Evolutionary conservation across 1,139 yeast species (phyloP), one percentile per base, ranked within the genome.

Genomic region (Candida freyschussii): DNA sequence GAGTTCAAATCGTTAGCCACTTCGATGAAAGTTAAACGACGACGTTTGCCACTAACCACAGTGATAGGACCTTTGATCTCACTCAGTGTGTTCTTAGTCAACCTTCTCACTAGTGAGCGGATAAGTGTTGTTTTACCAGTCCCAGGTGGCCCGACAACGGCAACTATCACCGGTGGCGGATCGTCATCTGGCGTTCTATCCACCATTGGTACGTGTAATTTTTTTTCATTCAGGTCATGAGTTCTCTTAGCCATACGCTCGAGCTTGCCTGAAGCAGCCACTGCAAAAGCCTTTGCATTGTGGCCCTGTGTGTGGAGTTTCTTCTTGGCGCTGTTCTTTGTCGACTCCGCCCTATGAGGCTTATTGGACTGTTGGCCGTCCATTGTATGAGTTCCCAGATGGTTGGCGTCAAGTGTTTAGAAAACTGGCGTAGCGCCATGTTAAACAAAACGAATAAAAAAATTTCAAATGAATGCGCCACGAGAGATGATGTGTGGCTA

Each of bases 61-160:
- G 99, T 93, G 34, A 93, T 79, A 9, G 99, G 98, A 7, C 99
- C 99, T 50, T 84, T 85, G 33, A 93, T 76, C 48, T 91, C 97
- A 21, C 75, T 67, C 29, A 93, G 59, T 1, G 93, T 74, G 18
- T 93, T 85, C 59, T 93, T 93, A n/a, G 97, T 78, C 59, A 85
- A 73, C 57, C 96, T 66, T 59, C 91, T 72, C 10, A 93, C 87
- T 40, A 93, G 66, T 8, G 96, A 87, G 56, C 86, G 82, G 54
- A 93, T 86, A 53, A 93, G 68, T 1, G 98, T 91, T 13, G 96
- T 77, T 56, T 93, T 93, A 44, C 99, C 99, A 1, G 97, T 91
- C 9, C 99, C 99, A 7, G 96, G 96, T 8, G 99, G 99, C 0
- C 99, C 99, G 13, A 91, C 96, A 6, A 91, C 95, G 0, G 96